Conservation (phyloP, 345 rosid species). For the Orychophragmus violaceus region DNA sequence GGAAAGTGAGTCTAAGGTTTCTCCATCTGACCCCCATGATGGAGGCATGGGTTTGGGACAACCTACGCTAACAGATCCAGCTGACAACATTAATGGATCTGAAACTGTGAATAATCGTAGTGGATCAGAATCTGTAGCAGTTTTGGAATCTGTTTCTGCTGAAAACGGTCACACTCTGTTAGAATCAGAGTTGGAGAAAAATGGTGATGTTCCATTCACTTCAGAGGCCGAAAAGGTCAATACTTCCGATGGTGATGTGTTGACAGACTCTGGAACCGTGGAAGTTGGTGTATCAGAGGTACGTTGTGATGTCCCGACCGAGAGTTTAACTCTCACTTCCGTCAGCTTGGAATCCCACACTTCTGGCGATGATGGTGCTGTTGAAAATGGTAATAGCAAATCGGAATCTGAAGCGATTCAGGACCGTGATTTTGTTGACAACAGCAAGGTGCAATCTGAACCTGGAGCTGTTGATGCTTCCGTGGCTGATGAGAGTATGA, state of each 20-base stretch:
- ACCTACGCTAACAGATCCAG: constrained; percentile 19
- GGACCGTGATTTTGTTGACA: constrained; percentile 13
- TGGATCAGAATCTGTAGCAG: constrained; percentile 19
- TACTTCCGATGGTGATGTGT: constrained; percentile 12
- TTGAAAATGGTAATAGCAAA: constrained; percentile 17
- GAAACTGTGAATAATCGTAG: constrained; percentile 11
- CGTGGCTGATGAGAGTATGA: constrained; percentile 15
- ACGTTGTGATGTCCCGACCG: constrained; percentile 3
- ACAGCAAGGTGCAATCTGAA: constrained; percentile 27
- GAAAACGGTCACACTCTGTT: constrained; percentile 11
- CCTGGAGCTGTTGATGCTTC: constrained; percentile 19
- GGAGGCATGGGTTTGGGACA: constrained; percentile 9
- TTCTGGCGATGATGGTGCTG: constrained; percentile 7
- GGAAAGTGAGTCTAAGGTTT: constrained; percentile 18
- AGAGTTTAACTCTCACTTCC: constrained; percentile 3
- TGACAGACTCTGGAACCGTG: constrained; percentile 12
- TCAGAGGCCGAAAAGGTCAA: constrained; percentile 17
- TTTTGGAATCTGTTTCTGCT: constrained; percentile 16
- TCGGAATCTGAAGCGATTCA: constrained; percentile 16
- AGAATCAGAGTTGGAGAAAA: constrained; percentile 16
- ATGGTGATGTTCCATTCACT: not conserved
- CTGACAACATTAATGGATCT: constrained; percentile 7
- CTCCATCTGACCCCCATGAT: not conserved
- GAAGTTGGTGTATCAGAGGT: constrained; percentile 16
- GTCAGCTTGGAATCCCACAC: constrained; percentile 12